Evolutionary conservation across 202 grass and related monocot species (phyloP), one percentile per base, ranked within the genome.

Genomic region (Digitaria exilis): DNA sequence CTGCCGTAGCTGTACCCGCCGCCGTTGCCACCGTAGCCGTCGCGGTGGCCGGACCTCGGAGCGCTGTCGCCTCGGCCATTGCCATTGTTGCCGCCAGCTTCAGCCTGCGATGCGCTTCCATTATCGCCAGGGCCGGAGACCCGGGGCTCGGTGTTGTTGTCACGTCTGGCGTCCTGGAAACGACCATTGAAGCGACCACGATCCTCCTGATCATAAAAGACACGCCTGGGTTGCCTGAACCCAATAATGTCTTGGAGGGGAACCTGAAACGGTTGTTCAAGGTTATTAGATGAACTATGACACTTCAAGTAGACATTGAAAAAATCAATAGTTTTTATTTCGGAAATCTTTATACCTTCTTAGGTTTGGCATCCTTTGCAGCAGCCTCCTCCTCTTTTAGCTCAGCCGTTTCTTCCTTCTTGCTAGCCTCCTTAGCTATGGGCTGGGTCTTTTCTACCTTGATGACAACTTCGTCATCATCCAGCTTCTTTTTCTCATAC

Each of bases 401-500:
- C 9, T 73, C 19, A 2, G 4, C 4, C 57, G n/a, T n/a, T n/a
- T 29, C 2, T 58, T 73, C n/a, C 63, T 88, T 85, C 6, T 28
- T 61, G 45, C 21, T 26, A 35, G 24, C 44, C 9, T 74, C 62
- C 51, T 65, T 79, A 28, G 17, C 57, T 58, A 56, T 85, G 46
- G 2, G 50, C 24, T 69, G 46, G 41, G 4, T 30, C 14, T 83
- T 86, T 39, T 89, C 83, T 0, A 1, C 39, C 63, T 84, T 84
- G 5, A 52, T 42, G 69, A 41, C 65, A 77, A 49, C 80, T 81
- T 79, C 41, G 18, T 75, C 90, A 12, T 77, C 90, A 35, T 89
- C 89, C 2, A 46, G 2, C 66, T 84, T 89, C 87, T 87, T 91
- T 13, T 84, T 91, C 7, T 73, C 70, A 67, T 92, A 41, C 8